A percentile compares a stretch with the other conserved stretches of the same genome.
These are phyloP conservation scores for Wickerhamiella vanderwaltii DNA, from an alignment of 805 yeast species.

Conservation along the genomic window DNA sequence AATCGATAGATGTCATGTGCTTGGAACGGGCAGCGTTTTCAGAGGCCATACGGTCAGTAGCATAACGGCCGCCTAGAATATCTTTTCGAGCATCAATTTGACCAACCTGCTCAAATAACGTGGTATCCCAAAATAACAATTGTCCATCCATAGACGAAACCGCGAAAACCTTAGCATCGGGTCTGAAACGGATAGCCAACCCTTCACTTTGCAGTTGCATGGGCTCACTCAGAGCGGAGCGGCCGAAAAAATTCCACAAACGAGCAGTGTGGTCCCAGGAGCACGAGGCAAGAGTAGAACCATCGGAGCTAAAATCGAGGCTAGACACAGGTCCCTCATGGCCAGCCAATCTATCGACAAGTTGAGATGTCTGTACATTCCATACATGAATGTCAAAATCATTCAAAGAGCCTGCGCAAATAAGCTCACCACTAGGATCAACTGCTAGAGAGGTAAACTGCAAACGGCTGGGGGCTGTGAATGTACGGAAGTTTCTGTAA, in stretches of 20 bases:
- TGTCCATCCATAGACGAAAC: constrained; percentile 85
- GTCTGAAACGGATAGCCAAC: constrained; percentile 68
- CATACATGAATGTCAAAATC: constrained; percentile 86
- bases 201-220: constrained; percentile 77
- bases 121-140: constrained; percentile 71
- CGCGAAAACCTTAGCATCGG: constrained; percentile 85
- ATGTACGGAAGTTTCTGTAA: constrained; percentile 87
- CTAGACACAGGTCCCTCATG: constrained; percentile 94
- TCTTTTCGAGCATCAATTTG: constrained; percentile 78
- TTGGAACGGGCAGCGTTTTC: constrained; percentile 74
- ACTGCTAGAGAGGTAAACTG: constrained; percentile 85
- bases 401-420: constrained; percentile 87
- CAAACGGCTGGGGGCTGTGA: constrained; percentile 78
- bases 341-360: constrained; percentile 77
- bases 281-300: constrained; percentile 68
- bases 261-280: constrained; percentile 95
- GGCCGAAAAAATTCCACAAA: constrained; percentile 82
- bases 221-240: constrained; percentile 83
- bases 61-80: constrained; percentile 64
- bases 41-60: constrained; percentile 70
- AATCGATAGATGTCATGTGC: constrained; percentile 66
- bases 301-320: constrained; percentile 75
- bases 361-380: constrained; percentile 93
- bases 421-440: constrained; percentile 94
- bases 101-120: constrained; percentile 66